phyloP scores from a whole-genome alignment of 176 grass and related monocot genomes.

The Lolium rigidum region DNA sequence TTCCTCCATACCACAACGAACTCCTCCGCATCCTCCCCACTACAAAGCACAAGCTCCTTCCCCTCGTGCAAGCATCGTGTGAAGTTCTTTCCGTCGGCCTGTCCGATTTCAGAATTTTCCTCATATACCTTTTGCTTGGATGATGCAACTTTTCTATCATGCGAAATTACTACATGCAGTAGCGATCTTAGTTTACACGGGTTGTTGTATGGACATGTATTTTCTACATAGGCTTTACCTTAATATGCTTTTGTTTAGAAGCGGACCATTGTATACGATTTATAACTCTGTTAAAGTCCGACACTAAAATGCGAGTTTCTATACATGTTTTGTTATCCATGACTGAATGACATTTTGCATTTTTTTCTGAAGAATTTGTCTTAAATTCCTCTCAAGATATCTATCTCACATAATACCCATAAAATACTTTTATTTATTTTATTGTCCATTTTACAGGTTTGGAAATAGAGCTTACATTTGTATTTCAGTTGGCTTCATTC shows the following conservation, averaged over 20 bases:
- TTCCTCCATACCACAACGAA: too few species aligned
- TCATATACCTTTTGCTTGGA: conserved; percentile 17
- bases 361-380: neutral
- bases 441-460: conserved; percentile 69
- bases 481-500: conserved; percentile 98
- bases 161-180: conserved; percentile 17
- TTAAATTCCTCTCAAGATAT: conserved; percentile 16
- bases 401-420: conserved; percentile 11
- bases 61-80: too few species aligned
- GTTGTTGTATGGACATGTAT: conserved; percentile 30
- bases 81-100: neutral
- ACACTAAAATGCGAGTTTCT: neutral
- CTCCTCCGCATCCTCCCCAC: too few species aligned
- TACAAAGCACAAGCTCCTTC: too few species aligned
- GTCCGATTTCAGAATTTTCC: conserved; percentile 27
- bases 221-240: neutral
- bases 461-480: conserved; percentile 96
- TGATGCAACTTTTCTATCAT: conserved; percentile 11
- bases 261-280: neutral
- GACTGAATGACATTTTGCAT: neutral
- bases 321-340: conserved; percentile 10
- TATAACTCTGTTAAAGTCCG: conserved; percentile 16
- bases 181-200: neutral
- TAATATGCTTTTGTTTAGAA: conserved; percentile 23
- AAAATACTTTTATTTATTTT: conserved; percentile 3